phyloP scores from a whole-genome alignment of 2,329 filamentous ascomycete species.

The Blastomyces percursus region DNA sequence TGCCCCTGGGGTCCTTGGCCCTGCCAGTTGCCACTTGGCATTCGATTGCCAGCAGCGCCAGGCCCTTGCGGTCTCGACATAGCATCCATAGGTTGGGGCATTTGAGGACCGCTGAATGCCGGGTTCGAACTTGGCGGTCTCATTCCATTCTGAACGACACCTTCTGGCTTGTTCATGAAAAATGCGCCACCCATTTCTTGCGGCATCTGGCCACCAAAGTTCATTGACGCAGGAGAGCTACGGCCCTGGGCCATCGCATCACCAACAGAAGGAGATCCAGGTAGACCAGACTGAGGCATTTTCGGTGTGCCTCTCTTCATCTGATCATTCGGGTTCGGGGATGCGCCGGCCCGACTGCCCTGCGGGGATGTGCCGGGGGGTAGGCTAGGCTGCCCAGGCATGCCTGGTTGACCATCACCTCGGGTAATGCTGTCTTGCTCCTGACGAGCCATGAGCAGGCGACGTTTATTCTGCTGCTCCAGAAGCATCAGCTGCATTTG shows the following conservation, averaged over 20 bases:
- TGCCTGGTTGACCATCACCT: slow-evolving; percentile 36
- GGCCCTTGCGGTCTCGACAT: slow-evolving; percentile 24
- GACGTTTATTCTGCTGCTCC: slow-evolving; percentile 58
- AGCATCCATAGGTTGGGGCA: slow-evolving; percentile 35
- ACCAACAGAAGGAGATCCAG: slow-evolving; percentile 47
- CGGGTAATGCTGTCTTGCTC: slow-evolving; percentile 53
- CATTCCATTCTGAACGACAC: slow-evolving; percentile 42
- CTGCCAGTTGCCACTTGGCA: slow-evolving; percentile 34
- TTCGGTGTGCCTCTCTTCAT: slow-evolving; percentile 54
- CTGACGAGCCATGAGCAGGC: slow-evolving; percentile 54
- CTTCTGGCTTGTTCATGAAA: slow-evolving; percentile 35
- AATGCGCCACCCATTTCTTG: slow-evolving; percentile 35
- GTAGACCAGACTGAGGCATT: slow-evolving; percentile 46
- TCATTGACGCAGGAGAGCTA: slow-evolving; percentile 50
- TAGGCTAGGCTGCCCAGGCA: slow-evolving; percentile 36
- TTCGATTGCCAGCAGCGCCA: slow-evolving; percentile 25
- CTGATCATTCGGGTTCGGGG: slow-evolving; percentile 51
- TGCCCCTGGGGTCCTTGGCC: slow-evolving; percentile 34
- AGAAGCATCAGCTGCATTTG: slow-evolving; percentile 60
- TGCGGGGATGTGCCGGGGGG: slow-evolving; percentile 47
- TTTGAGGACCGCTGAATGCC: slow-evolving; percentile 32
- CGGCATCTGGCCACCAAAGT: slow-evolving; percentile 44
- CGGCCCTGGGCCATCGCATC: slow-evolving; percentile 46
- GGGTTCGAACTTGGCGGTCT: slow-evolving; percentile 48
- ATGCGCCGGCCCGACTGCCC: slow-evolving; percentile 46